Conservation (phyloP, 371 early-diverging fungal genomes). For the Lichtheimia hyalospora region DNA sequence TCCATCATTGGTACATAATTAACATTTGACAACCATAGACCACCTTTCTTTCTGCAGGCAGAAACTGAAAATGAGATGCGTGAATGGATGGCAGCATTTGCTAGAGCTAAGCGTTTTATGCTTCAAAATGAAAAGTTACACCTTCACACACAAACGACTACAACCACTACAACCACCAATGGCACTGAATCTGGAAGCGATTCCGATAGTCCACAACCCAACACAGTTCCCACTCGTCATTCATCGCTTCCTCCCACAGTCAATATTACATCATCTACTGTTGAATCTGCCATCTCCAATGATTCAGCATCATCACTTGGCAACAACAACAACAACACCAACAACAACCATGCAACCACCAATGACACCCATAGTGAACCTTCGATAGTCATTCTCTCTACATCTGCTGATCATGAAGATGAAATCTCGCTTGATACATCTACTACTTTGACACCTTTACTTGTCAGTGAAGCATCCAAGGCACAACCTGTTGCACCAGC, state of each 20-base stretch:
- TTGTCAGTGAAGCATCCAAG: slow-evolving; percentile 41
- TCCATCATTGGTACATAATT: not conserved
- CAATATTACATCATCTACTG: too few relatives aligned
- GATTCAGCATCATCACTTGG: slow-evolving; percentile 1
- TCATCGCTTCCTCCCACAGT: too few relatives aligned
- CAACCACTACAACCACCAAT: not conserved
- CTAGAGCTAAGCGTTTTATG: slow-evolving; percentile 54
- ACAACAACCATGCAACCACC: slow-evolving; percentile 4
- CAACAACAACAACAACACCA: slow-evolving; percentile 1
- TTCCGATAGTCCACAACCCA: not conserved
- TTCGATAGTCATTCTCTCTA: slow-evolving; percentile 38
- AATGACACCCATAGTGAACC: not conserved
- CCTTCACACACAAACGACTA: slow-evolving; percentile 4
- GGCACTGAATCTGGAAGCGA: slow-evolving; percentile 3
- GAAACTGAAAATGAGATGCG: slow-evolving; percentile 71
- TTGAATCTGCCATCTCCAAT: not conserved
- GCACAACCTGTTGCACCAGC: slow-evolving; percentile 10
- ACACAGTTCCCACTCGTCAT: too few relatives aligned
- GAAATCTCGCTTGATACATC: slow-evolving; percentile 26
- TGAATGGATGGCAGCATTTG: slow-evolving; percentile 69
- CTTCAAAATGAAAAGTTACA: slow-evolving; percentile 22
- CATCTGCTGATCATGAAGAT: slow-evolving; percentile 25
- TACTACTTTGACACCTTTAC: slow-evolving; percentile 41
- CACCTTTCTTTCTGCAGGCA: slow-evolving; percentile 61
- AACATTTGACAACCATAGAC: slow-evolving; percentile 13